Base-by-base conservation (phyloP, 2,329 filamentous ascomycete genomes). In the Sporothrix inflata region DNA sequence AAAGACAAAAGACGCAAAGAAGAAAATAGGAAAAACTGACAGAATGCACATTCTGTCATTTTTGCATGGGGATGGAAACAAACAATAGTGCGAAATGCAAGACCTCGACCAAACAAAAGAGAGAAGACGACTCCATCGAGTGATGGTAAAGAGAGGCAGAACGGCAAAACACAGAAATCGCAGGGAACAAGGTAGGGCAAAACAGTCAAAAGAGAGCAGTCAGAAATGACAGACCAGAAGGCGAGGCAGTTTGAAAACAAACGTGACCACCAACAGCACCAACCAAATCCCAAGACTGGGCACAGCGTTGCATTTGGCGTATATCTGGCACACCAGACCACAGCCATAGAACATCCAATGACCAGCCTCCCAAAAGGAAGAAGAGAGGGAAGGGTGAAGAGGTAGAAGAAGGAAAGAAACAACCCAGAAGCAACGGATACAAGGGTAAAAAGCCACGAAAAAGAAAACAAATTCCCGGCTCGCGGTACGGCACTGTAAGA, bases 41-140 rank as follows among this genome's bases (percentile, higher is more conserved):
- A 60, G 27, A n/a, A 60, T 40, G 55, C 55, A 61, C 30, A 19
- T 40, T 61, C 19, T 40, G 55, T 61, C 55, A 40, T 21, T 40
- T 61, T 61, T 61, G 19, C 55, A 61, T 21, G 57, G 57, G 57
- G 38, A 24, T 38, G 38, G n/a, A 63, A 63, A 42, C 9, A 63
- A 63, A 24, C 8, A n/a, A 12, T 42, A 14, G n/a, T 19, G 30
- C 38, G n/a, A 63, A 63, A 42, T 42, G 34, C n/a, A 24, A 24
- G 38, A 61, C 5, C 53, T 55, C n/a, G 4, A 34, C 27, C 53
- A 61, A 61, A 61, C 16, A 61, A 19, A 24, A 40, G 34, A 21
- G 6, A 16, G 40, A 60, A 19, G 2, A 40, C 9, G 21, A 14
- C 34, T n/a, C n/a, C n/a, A n/a, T n/a, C n/a, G n/a, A n/a, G n/a